A percentile compares a stretch with the other conserved stretches of the same genome.
Evolutionary conservation across 192 early-diverging fungal species (phyloP).

Genomic region (Linnemannia zychae): DNA sequence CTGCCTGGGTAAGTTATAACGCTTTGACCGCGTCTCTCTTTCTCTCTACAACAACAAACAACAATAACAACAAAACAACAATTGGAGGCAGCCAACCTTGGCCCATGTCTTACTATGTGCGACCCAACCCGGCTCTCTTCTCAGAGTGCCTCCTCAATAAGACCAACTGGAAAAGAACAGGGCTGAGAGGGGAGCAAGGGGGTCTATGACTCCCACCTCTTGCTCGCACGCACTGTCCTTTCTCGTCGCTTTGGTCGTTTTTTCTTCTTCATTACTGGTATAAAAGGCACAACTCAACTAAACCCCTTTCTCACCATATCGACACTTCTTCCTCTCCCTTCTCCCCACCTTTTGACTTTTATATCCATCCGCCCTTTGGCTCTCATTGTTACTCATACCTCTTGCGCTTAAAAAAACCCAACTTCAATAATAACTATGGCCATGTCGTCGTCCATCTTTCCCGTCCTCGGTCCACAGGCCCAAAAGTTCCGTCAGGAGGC

Average conservation of each 20-base stretch:
- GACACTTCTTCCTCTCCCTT: constrained; percentile 9
- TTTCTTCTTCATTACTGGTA: not conserved
- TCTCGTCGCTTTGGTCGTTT: not conserved
- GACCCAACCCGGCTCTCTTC: not conserved
- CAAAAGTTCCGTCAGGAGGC: constrained; percentile 80
- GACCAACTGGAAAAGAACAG: too few species aligned
- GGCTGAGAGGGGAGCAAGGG: not conserved
- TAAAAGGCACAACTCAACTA: not conserved
- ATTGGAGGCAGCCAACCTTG: not conserved
- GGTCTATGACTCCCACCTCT: not conserved
- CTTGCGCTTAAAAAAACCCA: too few species aligned
- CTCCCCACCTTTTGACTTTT: constrained; percentile 7
- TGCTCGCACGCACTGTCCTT: not conserved
- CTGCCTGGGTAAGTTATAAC: constrained; percentile 48
- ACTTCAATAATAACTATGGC: constrained; percentile 19
- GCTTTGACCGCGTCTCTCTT: constrained; percentile 9
- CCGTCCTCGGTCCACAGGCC: constrained; percentile 57
- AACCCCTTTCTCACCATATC: constrained; percentile 4
- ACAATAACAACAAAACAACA: not conserved
- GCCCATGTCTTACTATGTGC: constrained; percentile 7
- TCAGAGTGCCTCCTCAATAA: not conserved
- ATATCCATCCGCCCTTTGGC: not conserved
- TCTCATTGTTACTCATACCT: not conserved
- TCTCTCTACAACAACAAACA: not conserved
- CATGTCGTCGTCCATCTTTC: constrained; percentile 35